Evolutionary conservation across 805 yeast genomes (phyloP), one percentile per base, ranked within the genome.

Genomic region (Metschnikowia gelsemii): DNA sequence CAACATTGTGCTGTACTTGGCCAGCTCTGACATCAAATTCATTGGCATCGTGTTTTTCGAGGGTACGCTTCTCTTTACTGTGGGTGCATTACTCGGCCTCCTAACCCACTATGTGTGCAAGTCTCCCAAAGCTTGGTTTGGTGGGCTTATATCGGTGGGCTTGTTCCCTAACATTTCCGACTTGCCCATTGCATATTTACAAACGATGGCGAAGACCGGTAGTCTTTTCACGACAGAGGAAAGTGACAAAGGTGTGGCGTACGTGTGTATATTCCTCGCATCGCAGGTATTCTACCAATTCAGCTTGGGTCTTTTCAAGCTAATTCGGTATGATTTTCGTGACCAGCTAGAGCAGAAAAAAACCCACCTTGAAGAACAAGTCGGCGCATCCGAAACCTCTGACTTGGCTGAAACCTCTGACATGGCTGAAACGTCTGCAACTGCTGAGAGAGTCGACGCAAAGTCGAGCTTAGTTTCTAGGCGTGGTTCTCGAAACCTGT

Each of bases 141-240:
- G 95, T 39, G 95, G 96, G 0, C 57, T 83, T 14, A 47, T 84
- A 5, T 73, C 82, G 21, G 87, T 85, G 8, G 88, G 91, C 0
- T 67, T 84, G 22, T 78, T 87, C 55, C 90, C 89, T 32, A 87
- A 87, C 56, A 79, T 84, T 32, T 78, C 89, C 12, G 96, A 87
- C 63, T 69, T 87, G 42, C 96, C 96, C 0, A 84, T 87, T 51
- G 95, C 96, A 0, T 88, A 87, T 51, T 59, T 82, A 26, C 87
- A 82, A 54, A 83, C 91, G 2, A 64, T 87, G 55, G 82, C 85
- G 19, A 72, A 77, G 12, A 80, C 88, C 1, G 68, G 78, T 1
- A 66, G 74, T 5, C 52, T 70, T 6, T 82, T 89, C 52, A 67
- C 82, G 0, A 54, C 68, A 12, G 75, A 62, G 3, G 80, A 85